Evolutionary conservation across 2,329 filamentous ascomycete genomes (phyloP), one percentile per base, ranked within the genome.

Genomic region (Helotiales sp.): DNA sequence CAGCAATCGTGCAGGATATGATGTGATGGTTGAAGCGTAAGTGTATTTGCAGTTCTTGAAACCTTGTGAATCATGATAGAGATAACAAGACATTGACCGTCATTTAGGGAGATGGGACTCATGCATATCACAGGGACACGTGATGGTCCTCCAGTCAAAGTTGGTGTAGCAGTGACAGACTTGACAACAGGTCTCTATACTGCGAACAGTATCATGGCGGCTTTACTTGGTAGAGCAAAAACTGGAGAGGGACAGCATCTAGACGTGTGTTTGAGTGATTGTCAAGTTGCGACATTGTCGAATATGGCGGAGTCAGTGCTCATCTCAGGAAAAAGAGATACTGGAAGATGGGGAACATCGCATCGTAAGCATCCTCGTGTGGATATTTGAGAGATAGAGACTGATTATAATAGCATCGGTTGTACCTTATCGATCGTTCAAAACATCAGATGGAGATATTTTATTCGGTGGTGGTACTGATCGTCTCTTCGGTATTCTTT

Each of bases 91-190:
- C 15, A 7, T 17, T n/a, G n/a, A n/a, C n/a, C n/a, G n/a, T n/a
- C n/a, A n/a, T n/a, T n/a, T 22, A 65, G 63, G 60, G 93, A 97
- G 73, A 93, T 98, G 76, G 93, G 93, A 0, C 77, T 98, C 58
- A 98, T 98, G 93, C 93, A 98, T 75, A 97, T 98, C 67, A 98
- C 93, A 0, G 93, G 93, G 31, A 83, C 84, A 59, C 82, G 92
- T 46, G 89, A 96, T 67, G 91, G 92, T 0, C 88, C 91, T 2
- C 93, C 93, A 0, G 93, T 96, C 46, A 98, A 98, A 75, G 93
- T 97, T 3, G 93, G 93, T 19, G 93, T 97, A 2, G 93, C 93
- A 2, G 93, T 97, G 6, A 97, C 93, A 0, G 93, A 98, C 72
- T 76, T 98, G 51, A 97, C 93, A 0, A 96, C 93, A 0, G 93